Percentiles rank a stretch among this genome's conserved stretches.
Conservation (phyloP, 1,284 basidiomycete genomes). For the Trametes sp. region DNA sequence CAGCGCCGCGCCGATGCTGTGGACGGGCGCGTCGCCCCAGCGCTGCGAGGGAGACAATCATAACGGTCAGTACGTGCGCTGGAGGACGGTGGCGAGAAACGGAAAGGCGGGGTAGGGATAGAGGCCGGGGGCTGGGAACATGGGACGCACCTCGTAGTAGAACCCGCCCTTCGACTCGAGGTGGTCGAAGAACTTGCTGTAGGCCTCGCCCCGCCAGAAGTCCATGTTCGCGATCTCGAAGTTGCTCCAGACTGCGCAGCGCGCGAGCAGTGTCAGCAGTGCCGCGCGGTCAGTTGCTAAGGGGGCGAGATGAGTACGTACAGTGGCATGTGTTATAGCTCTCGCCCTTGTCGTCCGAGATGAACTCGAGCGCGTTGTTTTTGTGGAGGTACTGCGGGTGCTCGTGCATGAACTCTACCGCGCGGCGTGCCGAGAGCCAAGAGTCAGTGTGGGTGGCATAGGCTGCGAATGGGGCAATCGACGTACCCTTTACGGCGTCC, state of each 20-base stretch:
- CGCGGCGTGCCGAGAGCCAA: too few relatives aligned
- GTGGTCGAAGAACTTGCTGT: constrained; percentile 76
- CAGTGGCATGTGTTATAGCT: constrained; percentile 82
- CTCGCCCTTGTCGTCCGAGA: constrained; percentile 69
- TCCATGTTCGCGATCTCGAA: constrained; percentile 80
- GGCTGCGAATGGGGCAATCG: neutral
- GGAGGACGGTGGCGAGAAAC: neutral
- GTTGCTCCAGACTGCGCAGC: constrained; percentile 69
- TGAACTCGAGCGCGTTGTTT: constrained; percentile 74
- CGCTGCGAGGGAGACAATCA: constrained; percentile 46
- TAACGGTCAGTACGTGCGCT: too few relatives aligned
- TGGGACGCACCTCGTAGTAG: constrained; percentile 71
- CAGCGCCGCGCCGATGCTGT: constrained; percentile 75
- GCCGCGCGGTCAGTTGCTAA: neutral
- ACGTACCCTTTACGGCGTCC: constrained; percentile 60
- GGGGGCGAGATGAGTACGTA: constrained; percentile 36
- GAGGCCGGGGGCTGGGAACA: neutral
- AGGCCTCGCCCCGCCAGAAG: constrained; percentile 67
- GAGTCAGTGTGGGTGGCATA: neutral
- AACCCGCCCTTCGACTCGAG: constrained; percentile 80
- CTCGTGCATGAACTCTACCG: constrained; percentile 65
- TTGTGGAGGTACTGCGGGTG: constrained; percentile 70
- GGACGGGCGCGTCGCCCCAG: constrained; percentile 86
- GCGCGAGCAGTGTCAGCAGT: neutral
- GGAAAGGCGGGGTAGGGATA: neutral